phyloP scores from a whole-genome alignment of 176 grass and related monocot species.

The Puccinellia tenuiflora region DNA sequence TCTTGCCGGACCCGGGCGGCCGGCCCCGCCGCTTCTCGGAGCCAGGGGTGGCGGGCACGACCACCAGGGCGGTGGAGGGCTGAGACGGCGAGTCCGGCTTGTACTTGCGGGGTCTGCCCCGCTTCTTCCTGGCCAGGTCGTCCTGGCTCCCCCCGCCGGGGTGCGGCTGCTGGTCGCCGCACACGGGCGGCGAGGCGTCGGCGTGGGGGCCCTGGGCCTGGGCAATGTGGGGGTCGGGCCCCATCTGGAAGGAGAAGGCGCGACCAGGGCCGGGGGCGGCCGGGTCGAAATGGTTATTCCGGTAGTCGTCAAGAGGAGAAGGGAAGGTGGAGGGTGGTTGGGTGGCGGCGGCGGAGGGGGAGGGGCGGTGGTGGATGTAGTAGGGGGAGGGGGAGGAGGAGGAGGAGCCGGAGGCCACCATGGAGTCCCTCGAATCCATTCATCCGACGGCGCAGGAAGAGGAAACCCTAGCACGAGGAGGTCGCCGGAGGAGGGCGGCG shows the following conservation, averaged over 20 bases:
- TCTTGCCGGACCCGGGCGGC: slow-evolving; percentile 46
- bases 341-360: neutral
- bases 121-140: slow-evolving; percentile 30
- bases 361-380: neutral
- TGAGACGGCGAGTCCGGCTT: slow-evolving; percentile 9
- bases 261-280: neutral
- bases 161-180: neutral
- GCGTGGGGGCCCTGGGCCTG: no score
- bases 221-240: neutral
- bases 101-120: slow-evolving; percentile 49
- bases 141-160: neutral
- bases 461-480: neutral
- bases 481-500: neutral
- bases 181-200: neutral
- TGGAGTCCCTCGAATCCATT: neutral
- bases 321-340: neutral
- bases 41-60: neutral
- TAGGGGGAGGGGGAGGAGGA: neutral
- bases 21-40: slow-evolving; percentile 44
- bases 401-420: neutral
- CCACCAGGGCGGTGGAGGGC: neutral
- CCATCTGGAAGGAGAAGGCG: neutral
- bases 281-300: neutral
- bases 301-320: neutral
- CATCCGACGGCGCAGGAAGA: neutral